phyloP scores from a whole-genome alignment of 208 protist genomes.

The Naegleria lovaniensis region DNA sequence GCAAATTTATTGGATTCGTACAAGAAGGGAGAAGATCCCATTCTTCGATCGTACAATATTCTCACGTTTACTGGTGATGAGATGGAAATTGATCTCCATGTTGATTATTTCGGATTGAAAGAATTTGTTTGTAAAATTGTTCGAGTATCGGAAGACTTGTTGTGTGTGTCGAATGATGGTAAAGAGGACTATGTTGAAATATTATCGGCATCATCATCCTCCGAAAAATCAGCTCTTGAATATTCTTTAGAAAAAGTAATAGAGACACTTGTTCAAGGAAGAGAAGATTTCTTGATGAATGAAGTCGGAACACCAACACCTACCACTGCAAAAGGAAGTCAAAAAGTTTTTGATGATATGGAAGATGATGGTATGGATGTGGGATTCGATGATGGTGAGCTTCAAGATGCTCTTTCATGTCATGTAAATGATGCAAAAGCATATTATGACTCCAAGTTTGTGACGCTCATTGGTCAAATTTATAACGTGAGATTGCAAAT shows the following conservation, averaged over 20 bases:
- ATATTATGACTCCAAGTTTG: neutral
- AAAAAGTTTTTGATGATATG: neutral
- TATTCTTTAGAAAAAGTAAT: neutral
- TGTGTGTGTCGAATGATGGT: neutral
- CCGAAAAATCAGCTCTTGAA: neutral
- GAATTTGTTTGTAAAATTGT: neutral
- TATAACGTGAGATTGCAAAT: neutral
- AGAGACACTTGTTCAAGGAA: neutral
- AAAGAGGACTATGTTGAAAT: neutral
- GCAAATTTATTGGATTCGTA: neutral
- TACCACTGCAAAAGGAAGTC: neutral
- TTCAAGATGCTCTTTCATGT: neutral
- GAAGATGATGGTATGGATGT: neutral
- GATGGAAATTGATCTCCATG: neutral
- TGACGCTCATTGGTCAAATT: neutral
- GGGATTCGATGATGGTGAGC: neutral
- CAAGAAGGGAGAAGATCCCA: neutral
- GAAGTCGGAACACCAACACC: neutral
- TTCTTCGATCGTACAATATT: neutral
- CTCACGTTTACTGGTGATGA: neutral
- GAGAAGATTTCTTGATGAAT: neutral
- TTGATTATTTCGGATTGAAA: neutral
- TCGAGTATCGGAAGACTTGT: neutral
- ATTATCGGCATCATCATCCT: neutral
- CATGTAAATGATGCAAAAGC: slow-evolving; percentile 11